Base-by-base conservation (phyloP, 306 rosid genomes). In the Dalbergia cochinchinensis region DNA sequence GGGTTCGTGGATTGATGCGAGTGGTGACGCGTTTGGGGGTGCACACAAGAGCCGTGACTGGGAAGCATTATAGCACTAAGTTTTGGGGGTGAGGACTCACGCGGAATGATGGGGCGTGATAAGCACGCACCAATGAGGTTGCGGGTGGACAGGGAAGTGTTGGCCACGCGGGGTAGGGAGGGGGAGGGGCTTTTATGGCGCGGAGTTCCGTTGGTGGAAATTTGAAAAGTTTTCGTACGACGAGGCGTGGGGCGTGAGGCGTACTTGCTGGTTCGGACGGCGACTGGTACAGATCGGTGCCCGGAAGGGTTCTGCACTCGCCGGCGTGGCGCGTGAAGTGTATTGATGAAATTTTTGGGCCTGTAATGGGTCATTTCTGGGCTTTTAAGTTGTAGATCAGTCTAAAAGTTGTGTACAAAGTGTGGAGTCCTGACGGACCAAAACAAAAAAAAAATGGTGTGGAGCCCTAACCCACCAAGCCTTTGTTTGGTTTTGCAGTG, bases 1-100 rank as follows among this genome's bases (percentile, higher is more conserved):
- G 66, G 80, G 68, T 14, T 78, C 85, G 87, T 86, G 42, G 7
- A 89, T 64, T 64, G 39, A 74, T 3, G 39, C 34, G 39, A 26
- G 39, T 19, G 65, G 33, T 69, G 78, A 83, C 81, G 91, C 91
- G 97, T 86, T 76, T 83, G 86, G 83, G 85, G 85, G 74, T 73
- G 83, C 47, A 42, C 47, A 2, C 2, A 7, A 8, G 10, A 1
- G 11, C 47, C 47, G 47, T 42, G 11, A 42, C 9, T 7, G 47
- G 47, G 47, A 42, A 42, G 47, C 47, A 42, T 42, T 42, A 42
- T 42, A 42, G 47, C 47, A 42, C 9, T 1, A 42, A 7, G 2
- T 42, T 42, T 42, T 42, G 9, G 47, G 47, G 47, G 10, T 2
- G 11, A 4, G 11, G 47, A 42, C 47, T 42, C 47, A 42, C 47